Base-by-base conservation (phyloP, 116 monocot species). In the Cymodocea nodosa region DNA sequence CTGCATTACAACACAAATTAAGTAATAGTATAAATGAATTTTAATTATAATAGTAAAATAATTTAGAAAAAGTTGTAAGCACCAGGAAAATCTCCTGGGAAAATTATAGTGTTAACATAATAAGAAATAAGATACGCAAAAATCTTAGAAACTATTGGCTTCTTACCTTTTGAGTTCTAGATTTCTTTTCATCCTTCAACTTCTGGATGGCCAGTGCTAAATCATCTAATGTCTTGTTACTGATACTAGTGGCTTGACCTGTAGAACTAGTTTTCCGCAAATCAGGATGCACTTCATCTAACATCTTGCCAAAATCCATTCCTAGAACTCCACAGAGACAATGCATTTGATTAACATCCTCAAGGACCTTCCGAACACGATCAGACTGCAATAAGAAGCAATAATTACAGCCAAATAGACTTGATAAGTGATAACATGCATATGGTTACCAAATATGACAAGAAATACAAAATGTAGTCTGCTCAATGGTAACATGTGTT, bases 241-340 rank as follows among this genome's bases (percentile, higher is more conserved):
- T 98, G 9, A 98, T 98, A 56, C 82, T 98, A 51, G 85, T 82
- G 5, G 82, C 73, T 59, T 79, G 65, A 15, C 62, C 73, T 63
- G 70, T 50, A 37, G 44, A 44, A 44, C 68, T 75, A 52, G 78
- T 57, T 60, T 85, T 77, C 50, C 85, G 82, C 66, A 98, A 73
- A 79, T 84, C 82, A 2, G 97, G 92, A 78, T 98, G 92, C 49
- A 98, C 82, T 59, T 84, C 87, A 71, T 77, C 75, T 22, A 92
- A 80, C 13, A 78, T 89, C 67, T 81, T 80, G 16, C 54, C 68
- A 70, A 98, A 98, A 63, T 91, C 84, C 61, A 75, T 34, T 36
- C 86, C 92, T 69, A 98, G 97, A 15, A 84, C 71, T 51, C 82
- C 77, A 70, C 97, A 98, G 61, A 98, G 71, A 50, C 66, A 69